These are phyloP conservation scores for Pseudohalonectria lignicola DNA, from an alignment of 2,329 filamentous ascomycete genomes.

Conservation along the genomic window DNA sequence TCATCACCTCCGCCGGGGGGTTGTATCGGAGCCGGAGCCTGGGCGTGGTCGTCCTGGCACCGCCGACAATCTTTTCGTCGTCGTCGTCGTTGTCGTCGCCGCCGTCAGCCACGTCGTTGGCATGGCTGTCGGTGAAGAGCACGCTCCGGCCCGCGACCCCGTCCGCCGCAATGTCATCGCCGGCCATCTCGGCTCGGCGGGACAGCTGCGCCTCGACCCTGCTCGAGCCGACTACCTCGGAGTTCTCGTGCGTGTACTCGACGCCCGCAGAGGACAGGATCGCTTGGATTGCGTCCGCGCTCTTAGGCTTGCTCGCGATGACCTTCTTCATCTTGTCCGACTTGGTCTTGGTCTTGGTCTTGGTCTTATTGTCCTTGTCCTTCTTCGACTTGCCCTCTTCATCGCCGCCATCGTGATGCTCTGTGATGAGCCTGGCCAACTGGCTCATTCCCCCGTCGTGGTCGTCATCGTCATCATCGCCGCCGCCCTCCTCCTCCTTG, in stretches of 20 bases:
- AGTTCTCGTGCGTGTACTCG: constrained; percentile 93
- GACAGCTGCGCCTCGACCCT: constrained; percentile 81
- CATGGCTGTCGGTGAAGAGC: constrained; percentile 45
- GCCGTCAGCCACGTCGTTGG: constrained; percentile 17
- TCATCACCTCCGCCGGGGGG: constrained; percentile 63
- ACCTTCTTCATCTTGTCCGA: constrained; percentile 21
- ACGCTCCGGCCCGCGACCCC: constrained; percentile 31
- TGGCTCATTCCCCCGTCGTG: constrained; percentile 62
- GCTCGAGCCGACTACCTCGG: constrained; percentile 86
- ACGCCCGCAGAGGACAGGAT: constrained; percentile 84
- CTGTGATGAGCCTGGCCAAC: constrained; percentile 50
- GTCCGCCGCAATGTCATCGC: constrained; percentile 2
- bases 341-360: constrained; percentile 7
- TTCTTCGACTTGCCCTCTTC: constrained; percentile 20
- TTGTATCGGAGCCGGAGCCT: constrained; percentile 46
- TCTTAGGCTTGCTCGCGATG: constrained; percentile 20
- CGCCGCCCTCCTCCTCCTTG: constrained; percentile 27
- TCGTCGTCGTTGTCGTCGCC: constrained; percentile 5
- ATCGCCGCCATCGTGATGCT: constrained; percentile 35
- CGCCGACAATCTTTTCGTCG: constrained; percentile 10
- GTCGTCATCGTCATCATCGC: constrained; percentile 27
- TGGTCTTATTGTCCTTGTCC: constrained; percentile 19
- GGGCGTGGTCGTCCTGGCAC: constrained; percentile 6
- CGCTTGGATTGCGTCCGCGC: constrained; percentile 66
- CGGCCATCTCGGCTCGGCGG: constrained; percentile 50